These are phyloP conservation scores for Helichrysum umbraculigerum DNA, from an alignment of 129 eudicot species.

Conservation along the genomic window DNA sequence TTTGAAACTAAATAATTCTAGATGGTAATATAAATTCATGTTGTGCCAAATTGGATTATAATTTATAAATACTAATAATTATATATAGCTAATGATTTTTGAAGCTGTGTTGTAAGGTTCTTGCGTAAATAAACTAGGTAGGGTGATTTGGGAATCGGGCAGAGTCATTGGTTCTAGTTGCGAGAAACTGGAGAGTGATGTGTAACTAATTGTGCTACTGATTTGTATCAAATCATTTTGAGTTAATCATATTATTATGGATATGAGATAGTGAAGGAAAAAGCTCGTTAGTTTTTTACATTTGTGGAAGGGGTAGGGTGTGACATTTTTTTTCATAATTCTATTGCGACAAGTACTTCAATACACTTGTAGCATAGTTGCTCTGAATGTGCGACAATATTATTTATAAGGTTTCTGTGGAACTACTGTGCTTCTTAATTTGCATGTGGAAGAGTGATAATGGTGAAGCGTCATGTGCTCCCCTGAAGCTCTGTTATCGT, in stretches of 20 bases:
- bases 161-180: not conserved
- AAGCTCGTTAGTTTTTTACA: not conserved
- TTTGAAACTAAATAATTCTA: not conserved
- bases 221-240: slow-evolving; percentile 3
- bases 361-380: too few relatives aligned
- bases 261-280: not conserved
- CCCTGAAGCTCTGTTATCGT: not conserved
- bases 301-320: not conserved
- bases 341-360: too few relatives aligned
- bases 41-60: not conserved
- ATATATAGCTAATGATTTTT: not conserved
- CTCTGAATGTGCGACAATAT: too few relatives aligned
- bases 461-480: not conserved
- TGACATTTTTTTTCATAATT: not conserved
- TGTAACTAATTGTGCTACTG: not conserved
- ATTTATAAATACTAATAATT: too few relatives aligned
- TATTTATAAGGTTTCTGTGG: too few relatives aligned
- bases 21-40: slow-evolving; percentile 2
- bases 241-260: not conserved
- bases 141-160: not conserved
- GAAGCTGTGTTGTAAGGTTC: not conserved
- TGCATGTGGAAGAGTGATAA: not conserved
- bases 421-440: not conserved
- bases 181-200: not conserved
- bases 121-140: not conserved